Evolutionary conservation across 1,139 yeast species (phyloP).

Genomic region (Ogataea hybrid): DNA sequence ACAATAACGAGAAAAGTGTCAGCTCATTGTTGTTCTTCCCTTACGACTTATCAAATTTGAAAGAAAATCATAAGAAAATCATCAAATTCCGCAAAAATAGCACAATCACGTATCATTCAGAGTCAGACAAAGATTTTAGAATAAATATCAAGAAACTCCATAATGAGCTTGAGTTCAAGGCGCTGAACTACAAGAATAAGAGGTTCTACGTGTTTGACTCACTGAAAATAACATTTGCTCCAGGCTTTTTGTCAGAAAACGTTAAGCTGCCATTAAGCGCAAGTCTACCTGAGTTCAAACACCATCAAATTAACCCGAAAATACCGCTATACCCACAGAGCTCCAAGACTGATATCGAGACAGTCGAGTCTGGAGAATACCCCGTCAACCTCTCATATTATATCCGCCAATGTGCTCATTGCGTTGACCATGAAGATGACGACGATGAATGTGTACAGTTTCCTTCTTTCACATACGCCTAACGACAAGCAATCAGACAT

Average conservation of each 20-base stretch:
- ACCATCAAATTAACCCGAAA: slow-evolving; percentile 21
- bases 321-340: slow-evolving; percentile 18
- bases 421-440: slow-evolving; percentile 17
- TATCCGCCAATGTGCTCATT: slow-evolving; percentile 17
- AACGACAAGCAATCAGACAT: slow-evolving; percentile 13
- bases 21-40: slow-evolving; percentile 37
- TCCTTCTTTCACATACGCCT: slow-evolving; percentile 9
- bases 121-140: slow-evolving; percentile 6
- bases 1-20: slow-evolving; percentile 39
- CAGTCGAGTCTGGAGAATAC: slow-evolving; percentile 18
- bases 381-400: slow-evolving; percentile 17
- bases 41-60: slow-evolving; percentile 36
- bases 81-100: slow-evolving; percentile 20
- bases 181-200: slow-evolving; percentile 32
- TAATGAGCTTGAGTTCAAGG: slow-evolving; percentile 26
- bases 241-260: slow-evolving; percentile 17
- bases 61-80: slow-evolving; percentile 24
- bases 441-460: slow-evolving; percentile 4
- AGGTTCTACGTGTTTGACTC: slow-evolving; percentile 36
- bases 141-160: slow-evolving; percentile 17
- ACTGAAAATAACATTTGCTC: slow-evolving; percentile 19
- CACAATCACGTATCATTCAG: slow-evolving; percentile 18
- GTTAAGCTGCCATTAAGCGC: slow-evolving; percentile 20
- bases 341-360: slow-evolving; percentile 11
- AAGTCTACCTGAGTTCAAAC: slow-evolving; percentile 7